Evolutionary conservation across 495 filamentous ascomycete genomes (phyloP).

Genomic region (Penicillium maclennaniae): DNA sequence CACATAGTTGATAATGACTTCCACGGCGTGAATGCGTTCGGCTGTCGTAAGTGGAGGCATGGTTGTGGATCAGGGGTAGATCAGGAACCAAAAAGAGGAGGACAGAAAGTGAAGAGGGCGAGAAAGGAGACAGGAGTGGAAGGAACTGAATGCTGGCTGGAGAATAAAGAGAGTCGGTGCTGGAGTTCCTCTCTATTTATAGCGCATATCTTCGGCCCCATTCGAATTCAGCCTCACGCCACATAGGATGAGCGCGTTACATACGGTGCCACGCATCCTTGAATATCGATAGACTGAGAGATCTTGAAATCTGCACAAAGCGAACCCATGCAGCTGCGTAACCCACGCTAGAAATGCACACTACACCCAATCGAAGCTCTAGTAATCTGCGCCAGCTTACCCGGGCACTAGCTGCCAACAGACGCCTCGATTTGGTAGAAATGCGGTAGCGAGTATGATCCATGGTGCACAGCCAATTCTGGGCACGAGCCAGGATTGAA

Average conservation of each 20-base stretch:
- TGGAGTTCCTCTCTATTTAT: too few relatives aligned
- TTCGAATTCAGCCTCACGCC: not conserved
- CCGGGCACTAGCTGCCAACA: too few relatives aligned
- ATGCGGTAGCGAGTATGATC: too few relatives aligned
- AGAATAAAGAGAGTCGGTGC: too few relatives aligned
- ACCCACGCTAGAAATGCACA: not conserved
- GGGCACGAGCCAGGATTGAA: too few relatives aligned
- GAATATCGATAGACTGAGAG: not conserved
- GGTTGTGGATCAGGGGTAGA: not conserved
- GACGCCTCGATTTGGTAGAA: too few relatives aligned
- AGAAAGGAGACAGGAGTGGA: too few relatives aligned
- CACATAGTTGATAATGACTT: not conserved
- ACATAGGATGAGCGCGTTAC: not conserved
- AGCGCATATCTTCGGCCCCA: too few relatives aligned
- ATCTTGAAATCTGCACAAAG: not conserved
- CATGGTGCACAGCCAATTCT: too few relatives aligned
- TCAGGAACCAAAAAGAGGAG: not conserved
- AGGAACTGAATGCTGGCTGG: too few relatives aligned
- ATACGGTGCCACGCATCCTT: constrained; percentile 1
- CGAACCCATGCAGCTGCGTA: not conserved
- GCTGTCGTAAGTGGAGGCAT: not conserved
- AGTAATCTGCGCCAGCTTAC: too few relatives aligned
- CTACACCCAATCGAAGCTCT: constrained; percentile 23
- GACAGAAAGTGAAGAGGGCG: not conserved
- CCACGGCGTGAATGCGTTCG: not conserved